Evolutionary conservation across 768 basidiomycete species (phyloP).

Genomic region (Cytidiella melzeri): DNA sequence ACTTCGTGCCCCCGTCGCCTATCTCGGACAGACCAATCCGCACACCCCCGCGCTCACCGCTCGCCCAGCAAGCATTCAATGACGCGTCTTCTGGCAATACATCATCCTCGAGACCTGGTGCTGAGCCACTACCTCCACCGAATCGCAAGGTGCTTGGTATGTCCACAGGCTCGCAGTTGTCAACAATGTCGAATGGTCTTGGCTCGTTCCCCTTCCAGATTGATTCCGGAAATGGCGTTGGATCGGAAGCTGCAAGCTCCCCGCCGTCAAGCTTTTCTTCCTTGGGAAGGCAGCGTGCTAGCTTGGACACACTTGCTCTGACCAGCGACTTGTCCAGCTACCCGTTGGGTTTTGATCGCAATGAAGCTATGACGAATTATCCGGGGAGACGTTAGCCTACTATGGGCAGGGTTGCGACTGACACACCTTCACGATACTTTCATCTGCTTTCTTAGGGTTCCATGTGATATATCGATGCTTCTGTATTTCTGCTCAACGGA

Average conservation of each 20-base stretch:
- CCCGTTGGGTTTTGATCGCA: constrained; percentile 64
- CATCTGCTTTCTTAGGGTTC: neutral
- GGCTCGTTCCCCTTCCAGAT: constrained; percentile 87
- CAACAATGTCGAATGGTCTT: constrained; percentile 74
- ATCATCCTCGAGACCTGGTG: neutral
- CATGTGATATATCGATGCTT: neutral
- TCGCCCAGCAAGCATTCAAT: constrained; percentile 50
- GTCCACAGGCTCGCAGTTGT: constrained; percentile 72
- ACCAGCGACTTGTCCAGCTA: constrained; percentile 82
- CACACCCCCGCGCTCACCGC: constrained; percentile 70
- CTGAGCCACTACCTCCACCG: constrained; percentile 30
- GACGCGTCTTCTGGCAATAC: neutral
- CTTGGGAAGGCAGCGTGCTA: constrained; percentile 57
- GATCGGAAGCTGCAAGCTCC: constrained; percentile 26
- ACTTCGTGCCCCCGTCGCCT: constrained; percentile 85
- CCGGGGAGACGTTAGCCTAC: constrained; percentile 2
- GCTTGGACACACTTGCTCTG: constrained; percentile 78
- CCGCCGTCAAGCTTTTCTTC: constrained; percentile 28
- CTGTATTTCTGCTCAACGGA: constrained; percentile 11
- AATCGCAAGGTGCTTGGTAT: constrained; percentile 58
- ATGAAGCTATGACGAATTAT: constrained; percentile 13
- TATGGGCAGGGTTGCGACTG: neutral
- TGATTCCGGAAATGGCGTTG: constrained; percentile 47
- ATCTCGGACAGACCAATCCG: constrained; percentile 77
- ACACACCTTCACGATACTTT: neutral